Evolutionary conservation across 208 protist species (phyloP), one percentile per base, ranked within the genome.

Genomic region (Trichomonas tenax): DNA sequence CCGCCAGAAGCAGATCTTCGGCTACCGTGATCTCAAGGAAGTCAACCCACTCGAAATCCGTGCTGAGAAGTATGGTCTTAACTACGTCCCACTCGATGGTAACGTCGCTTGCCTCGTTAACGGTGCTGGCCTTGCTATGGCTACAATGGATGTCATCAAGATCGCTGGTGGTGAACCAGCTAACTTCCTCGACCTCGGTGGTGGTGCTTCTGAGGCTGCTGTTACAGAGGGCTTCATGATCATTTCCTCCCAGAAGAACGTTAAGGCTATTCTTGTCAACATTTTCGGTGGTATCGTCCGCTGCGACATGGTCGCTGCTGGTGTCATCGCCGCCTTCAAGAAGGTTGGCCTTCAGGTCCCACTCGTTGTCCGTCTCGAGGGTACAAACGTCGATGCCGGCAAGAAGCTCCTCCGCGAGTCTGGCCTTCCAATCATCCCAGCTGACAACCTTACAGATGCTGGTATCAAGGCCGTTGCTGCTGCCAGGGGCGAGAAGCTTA

Each of bases 261-360:
- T 98, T 38, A 97, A 98, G 93, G 97, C 98, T 96, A 99, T 99
- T 96, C 98, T 99, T 84, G 99, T 99, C 58, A 96, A 97, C 96
- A 99, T 99, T 98, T 99, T 99, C 96, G 99, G 99, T 63, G 99
- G 99, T 96, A 99, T 99, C 98, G 99, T 99, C 98, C 98, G 98
- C 96, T 99, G 99, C 97, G 99, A 99, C 97, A 97, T 99, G 72
- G 99, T 99, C 96, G 99, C 99, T 44, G 82, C 98, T 96, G 99
- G 99, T 96, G 98, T 99, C 63, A 98, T 99, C 58, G 98, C 97
- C 90, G 97, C 98, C 90, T 95, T 82, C 26, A 96, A 63, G 31
- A 97, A 98, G 93, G 97, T 98, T 44, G 97, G 97, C 93, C 96
- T 98, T 31, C 97, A 97, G 89, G 97, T 99, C 40, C 99, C 99